Conservation (phyloP, 139 green algal species). For the Tetraselmis striata region DNA sequence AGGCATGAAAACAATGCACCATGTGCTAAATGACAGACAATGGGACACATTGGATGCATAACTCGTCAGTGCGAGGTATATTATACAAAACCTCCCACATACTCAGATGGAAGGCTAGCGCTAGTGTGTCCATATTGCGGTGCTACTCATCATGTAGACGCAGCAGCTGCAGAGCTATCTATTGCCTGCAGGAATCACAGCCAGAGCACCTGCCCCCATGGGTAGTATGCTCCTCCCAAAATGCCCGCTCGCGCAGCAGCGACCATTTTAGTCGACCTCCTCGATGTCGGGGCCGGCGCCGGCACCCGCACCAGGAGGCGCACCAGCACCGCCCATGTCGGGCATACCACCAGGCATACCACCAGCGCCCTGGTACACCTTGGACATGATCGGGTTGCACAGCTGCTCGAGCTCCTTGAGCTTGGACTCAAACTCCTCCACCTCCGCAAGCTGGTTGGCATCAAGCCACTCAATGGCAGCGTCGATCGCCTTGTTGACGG, state of each 20-base stretch:
- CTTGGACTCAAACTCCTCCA: conserved; percentile 97
- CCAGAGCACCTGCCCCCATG: too few relatives aligned
- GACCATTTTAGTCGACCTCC: conserved; percentile 72
- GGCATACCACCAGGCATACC: conserved; percentile 10
- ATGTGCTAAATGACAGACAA: too few relatives aligned
- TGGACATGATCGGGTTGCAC: conserved; percentile 88
- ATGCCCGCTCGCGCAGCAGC: background rate
- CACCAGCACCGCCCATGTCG: conserved; percentile 31
- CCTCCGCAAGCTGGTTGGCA: conserved; percentile 87
- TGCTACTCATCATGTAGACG: background rate
- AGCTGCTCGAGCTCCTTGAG: conserved; percentile 92
- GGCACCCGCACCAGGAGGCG: conserved; percentile 4
- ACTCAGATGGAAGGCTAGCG: background rate
- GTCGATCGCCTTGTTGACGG: conserved; percentile 78
- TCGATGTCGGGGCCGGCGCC: conserved; percentile 71
- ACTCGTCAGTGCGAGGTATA: too few relatives aligned
- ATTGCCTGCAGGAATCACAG: background rate
- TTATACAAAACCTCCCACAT: conserved; percentile 1
- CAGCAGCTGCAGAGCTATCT: background rate
- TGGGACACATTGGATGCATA: too few relatives aligned
- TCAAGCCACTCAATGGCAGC: conserved; percentile 90
- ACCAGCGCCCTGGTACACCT: conserved; percentile 60
- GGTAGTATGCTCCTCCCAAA: background rate
- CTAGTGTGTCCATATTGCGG: background rate
- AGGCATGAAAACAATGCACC: too few relatives aligned